Percentiles rank a stretch among this genome's conserved stretches.
Evolutionary conservation across 2,329 filamentous ascomycete genomes (phyloP).

Genomic region (Aspergillus pseudotamarii): DNA sequence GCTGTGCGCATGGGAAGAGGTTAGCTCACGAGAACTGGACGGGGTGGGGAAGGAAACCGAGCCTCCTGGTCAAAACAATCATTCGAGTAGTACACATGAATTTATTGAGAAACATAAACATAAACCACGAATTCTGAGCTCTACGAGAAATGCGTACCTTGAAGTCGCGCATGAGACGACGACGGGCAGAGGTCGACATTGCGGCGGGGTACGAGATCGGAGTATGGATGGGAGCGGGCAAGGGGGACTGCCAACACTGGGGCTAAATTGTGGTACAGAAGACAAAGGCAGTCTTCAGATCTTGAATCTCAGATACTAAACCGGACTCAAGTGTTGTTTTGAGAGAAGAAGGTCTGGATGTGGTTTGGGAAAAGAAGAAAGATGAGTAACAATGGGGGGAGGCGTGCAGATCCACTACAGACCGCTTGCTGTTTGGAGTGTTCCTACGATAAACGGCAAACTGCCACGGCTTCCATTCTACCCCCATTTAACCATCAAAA

Average conservation of each 20-base stretch:
- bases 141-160: constrained; percentile 66
- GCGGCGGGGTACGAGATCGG: constrained; percentile 27
- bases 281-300: neutral
- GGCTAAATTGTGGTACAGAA: neutral
- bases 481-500: neutral
- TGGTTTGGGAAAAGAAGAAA: constrained; percentile 9
- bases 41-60: neutral
- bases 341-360: neutral
- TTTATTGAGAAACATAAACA: neutral
- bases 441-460: neutral
- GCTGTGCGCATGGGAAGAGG: constrained; percentile 55
- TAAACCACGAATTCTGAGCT: constrained; percentile 2
- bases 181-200: constrained; percentile 93
- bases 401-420: constrained; percentile 1
- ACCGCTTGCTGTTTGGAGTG: constrained; percentile 2
- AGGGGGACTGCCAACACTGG: neutral
- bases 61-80: neutral
- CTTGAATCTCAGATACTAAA: neutral
- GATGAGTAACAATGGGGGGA: neutral
- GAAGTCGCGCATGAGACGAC: constrained; percentile 98
- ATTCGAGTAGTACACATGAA: neutral
- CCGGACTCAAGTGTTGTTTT: neutral
- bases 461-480: neutral
- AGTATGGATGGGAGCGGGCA: neutral
- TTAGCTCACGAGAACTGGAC: constrained; percentile 14